Evolutionary conservation across 2,329 filamentous ascomycete species (phyloP), one percentile per base, ranked within the genome.

Genomic region (Cryphonectria radicalis): DNA sequence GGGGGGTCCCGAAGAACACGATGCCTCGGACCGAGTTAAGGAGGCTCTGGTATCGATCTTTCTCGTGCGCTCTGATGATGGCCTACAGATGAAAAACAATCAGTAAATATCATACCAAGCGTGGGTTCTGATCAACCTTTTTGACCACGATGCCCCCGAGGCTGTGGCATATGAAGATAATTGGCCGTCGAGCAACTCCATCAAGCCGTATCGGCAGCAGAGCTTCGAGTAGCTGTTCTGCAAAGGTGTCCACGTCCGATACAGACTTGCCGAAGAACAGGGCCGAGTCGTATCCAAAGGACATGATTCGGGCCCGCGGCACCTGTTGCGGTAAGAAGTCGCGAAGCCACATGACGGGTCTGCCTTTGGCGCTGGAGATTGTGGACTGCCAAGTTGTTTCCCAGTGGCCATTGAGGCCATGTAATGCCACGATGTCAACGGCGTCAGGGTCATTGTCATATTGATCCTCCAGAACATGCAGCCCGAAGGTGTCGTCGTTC

Each of bases 131-230:
- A 42, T 57, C 25, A 43, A 69, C 77, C 73, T 77, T 72, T 68
- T 79, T 78, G 35, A 78, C 74, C n/a, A 79, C 74, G 46, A 79
- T 76, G 3, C 77, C 77, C 17, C 77, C 77, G 43, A 78, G 74
- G 43, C 74, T 76, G 65, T 78, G 77, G n/a, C 73, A 73, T 62
- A 77, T 75, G 53, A 78, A 79, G 22, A 78, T 73, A 11, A 78
- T 74, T 37, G 76, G 76, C 37, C 77, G 64, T 10, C 63, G 40
- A 32, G 66, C 68, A 32, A 62, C 13, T 2, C 57, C 40, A 55
- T 72, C 70, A 66, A 69, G 55, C 67, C 76, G 69, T 59, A 70
- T 68, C 11, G 74, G 63, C 28, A 69, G 19, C 1, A 67, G 25
- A 8, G 50, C 55, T 22, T 67, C 63, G 19, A 70, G 63, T 35